phyloP scores from a whole-genome alignment of 2,329 filamentous ascomycete genomes.

The Xylaria sp. region DNA sequence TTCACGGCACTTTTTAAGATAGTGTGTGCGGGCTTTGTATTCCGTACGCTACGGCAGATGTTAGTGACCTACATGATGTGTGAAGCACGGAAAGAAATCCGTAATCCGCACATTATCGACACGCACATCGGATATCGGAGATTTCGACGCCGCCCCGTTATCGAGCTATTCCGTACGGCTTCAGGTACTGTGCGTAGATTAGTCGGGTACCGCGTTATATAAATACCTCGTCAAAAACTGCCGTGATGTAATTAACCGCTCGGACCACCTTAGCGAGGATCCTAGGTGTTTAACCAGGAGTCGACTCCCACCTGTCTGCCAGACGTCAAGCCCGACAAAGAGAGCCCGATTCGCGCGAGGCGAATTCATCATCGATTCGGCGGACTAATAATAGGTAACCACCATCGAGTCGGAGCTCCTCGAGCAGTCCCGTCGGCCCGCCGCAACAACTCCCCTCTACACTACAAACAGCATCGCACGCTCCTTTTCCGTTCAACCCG shows the following conservation, averaged over 20 bases:
- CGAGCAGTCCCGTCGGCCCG: conserved; percentile 6
- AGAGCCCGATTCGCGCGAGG: conserved; percentile 15
- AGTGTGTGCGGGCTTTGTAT: too few relatives aligned
- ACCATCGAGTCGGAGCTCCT: conserved; percentile 13
- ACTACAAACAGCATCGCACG: not conserved
- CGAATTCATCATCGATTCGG: conserved; percentile 12
- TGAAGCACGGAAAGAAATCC: not conserved
- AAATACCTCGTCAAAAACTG: too few relatives aligned
- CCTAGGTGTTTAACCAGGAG: not conserved
- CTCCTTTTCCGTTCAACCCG: not conserved
- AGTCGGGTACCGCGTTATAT: too few relatives aligned
- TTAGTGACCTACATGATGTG: too few relatives aligned
- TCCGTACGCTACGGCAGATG: too few relatives aligned
- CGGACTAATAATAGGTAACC: conserved; percentile 2
- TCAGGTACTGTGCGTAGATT: too few relatives aligned
- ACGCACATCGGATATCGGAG: conserved; percentile 6
- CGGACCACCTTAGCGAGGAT: conserved; percentile 15
- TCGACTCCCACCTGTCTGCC: conserved; percentile 3
- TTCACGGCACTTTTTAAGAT: too few relatives aligned
- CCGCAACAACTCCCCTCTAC: conserved; percentile 14
- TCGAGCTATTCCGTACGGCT: too few relatives aligned
- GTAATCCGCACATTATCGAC: not conserved
- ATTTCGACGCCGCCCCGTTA: conserved; percentile 2
- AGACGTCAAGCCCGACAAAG: conserved; percentile 22
- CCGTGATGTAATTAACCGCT: not conserved